These are phyloP conservation scores for Telfairia occidentalis DNA, from an alignment of 331 rosid genomes.

Conservation along the genomic window DNA sequence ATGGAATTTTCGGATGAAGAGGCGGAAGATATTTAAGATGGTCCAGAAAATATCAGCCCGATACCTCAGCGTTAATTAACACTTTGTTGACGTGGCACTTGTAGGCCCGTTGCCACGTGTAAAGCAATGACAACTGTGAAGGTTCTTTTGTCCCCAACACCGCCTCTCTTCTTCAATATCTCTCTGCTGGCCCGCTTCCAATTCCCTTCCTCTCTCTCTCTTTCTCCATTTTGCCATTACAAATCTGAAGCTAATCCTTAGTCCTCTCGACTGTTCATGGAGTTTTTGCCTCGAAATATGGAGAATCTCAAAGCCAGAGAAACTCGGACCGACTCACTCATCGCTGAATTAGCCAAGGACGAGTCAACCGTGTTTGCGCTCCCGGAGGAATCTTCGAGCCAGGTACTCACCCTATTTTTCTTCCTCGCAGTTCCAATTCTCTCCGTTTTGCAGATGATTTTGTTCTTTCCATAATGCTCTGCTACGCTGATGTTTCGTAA, in stretches of 20 bases:
- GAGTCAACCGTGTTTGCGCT: not conserved
- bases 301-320: not conserved
- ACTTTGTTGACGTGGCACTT: constrained; percentile 41
- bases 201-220: not conserved
- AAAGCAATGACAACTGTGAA: constrained; percentile 56
- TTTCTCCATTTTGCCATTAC: not conserved
- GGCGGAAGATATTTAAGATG: constrained; percentile 1
- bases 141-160: constrained; percentile 30
- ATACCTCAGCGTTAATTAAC: not conserved
- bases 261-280: not conserved
- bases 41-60: constrained; percentile 23
- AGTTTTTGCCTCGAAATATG: constrained; percentile 2
- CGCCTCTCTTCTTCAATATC: constrained; percentile 12
- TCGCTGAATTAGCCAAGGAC: not conserved
- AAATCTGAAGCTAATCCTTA: constrained; percentile 3
- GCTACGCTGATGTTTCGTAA: not conserved
- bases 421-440: not conserved
- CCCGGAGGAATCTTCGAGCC: constrained; percentile 1
- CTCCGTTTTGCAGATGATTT: not conserved
- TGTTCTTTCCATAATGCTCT: not conserved
- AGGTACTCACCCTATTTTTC: not conserved
- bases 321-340: not conserved
- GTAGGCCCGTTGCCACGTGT: constrained; percentile 60
- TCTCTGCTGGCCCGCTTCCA: not conserved
- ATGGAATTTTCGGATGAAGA: not conserved